Conservation (phyloP, 768 basidiomycete genomes). For the Terana coerulea region DNA sequence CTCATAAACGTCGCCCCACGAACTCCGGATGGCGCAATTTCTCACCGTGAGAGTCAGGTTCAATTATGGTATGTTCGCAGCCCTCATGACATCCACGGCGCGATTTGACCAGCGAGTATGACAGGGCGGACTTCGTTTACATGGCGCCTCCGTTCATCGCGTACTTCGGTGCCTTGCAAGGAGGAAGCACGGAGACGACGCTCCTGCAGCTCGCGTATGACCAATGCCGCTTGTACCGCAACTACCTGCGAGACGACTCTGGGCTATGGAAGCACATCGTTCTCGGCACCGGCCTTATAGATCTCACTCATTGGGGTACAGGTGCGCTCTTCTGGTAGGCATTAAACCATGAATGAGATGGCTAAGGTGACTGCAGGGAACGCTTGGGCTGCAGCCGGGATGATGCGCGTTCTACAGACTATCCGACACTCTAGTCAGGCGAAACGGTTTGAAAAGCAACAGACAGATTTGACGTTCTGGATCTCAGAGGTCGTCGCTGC, state of each 20-base stretch:
- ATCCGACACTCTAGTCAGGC: conserved; percentile 43
- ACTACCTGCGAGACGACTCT: conserved; percentile 43
- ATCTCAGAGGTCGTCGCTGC: conserved; percentile 46
- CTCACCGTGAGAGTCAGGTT: conserved; percentile 48
- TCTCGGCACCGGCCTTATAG: conserved; percentile 38
- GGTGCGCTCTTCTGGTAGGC: conserved; percentile 34
- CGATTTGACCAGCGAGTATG: background rate
- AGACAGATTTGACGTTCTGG: conserved; percentile 46
- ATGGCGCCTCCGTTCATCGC: conserved; percentile 68
- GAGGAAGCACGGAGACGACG: conserved; percentile 29
- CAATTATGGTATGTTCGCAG: conserved; percentile 42
- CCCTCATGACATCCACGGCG: conserved; percentile 1
- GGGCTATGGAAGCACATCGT: conserved; percentile 57
- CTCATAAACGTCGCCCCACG: conserved; percentile 42
- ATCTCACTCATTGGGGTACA: conserved; percentile 55
- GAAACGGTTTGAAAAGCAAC: conserved; percentile 34
- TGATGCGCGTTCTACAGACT: conserved; percentile 56
- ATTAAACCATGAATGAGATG: no score
- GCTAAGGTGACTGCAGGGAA: conserved; percentile 38
- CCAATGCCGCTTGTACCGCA: conserved; percentile 54
- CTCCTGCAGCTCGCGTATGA: conserved; percentile 49
- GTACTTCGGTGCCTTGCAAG: conserved; percentile 52
- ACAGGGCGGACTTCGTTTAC: conserved; percentile 56
- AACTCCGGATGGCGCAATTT: conserved; percentile 51
- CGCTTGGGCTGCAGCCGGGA: conserved; percentile 69